These are phyloP conservation scores for Sporobolomyces phaffii DNA, from an alignment of 768 basidiomycete genomes.

Conservation along the genomic window DNA sequence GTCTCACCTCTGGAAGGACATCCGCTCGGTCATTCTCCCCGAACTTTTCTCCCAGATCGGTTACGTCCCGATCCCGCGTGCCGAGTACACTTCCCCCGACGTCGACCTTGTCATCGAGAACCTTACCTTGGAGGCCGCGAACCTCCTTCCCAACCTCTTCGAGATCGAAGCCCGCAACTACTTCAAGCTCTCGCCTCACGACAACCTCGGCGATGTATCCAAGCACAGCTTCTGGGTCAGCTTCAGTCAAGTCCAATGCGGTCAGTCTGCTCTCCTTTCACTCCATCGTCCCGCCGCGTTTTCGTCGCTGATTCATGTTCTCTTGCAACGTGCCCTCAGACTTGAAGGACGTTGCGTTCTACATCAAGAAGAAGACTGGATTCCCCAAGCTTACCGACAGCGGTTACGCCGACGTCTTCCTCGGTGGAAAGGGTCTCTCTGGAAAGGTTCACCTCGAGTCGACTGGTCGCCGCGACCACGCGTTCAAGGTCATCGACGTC, in stretches of 20 bases:
- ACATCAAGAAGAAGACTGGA: slow-evolving; percentile 43
- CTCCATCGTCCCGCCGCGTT: too few species aligned
- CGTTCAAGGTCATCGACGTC: slow-evolving; percentile 47
- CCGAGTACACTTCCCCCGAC: slow-evolving; percentile 80
- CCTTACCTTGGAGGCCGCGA: slow-evolving; percentile 75
- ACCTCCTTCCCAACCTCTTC: slow-evolving; percentile 54
- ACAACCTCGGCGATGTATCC: slow-evolving; percentile 35
- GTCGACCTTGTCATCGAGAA: slow-evolving; percentile 90
- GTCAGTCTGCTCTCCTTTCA: too few species aligned
- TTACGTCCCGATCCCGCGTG: slow-evolving; percentile 79
- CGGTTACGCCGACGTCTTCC: slow-evolving; percentile 74
- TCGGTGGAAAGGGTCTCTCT: slow-evolving; percentile 75
- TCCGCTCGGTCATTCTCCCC: slow-evolving; percentile 75
- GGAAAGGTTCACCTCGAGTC: slow-evolving; percentile 51
- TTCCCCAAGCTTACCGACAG: slow-evolving; percentile 64
- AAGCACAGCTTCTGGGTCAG: slow-evolving; percentile 70
- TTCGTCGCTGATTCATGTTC: too few species aligned
- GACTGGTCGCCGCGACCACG: slow-evolving; percentile 46
- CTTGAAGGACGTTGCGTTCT: slow-evolving; percentile 84
- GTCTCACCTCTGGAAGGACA: slow-evolving; percentile 69
- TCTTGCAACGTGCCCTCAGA: too few species aligned
- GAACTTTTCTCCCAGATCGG: slow-evolving; percentile 65
- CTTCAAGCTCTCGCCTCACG: slow-evolving; percentile 78
- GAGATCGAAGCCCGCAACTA: slow-evolving; percentile 67
- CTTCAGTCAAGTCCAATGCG: slow-evolving; percentile 80